phyloP scores from a whole-genome alignment of 2,329 filamentous ascomycete genomes.

The Dothideomycetes sp. region DNA sequence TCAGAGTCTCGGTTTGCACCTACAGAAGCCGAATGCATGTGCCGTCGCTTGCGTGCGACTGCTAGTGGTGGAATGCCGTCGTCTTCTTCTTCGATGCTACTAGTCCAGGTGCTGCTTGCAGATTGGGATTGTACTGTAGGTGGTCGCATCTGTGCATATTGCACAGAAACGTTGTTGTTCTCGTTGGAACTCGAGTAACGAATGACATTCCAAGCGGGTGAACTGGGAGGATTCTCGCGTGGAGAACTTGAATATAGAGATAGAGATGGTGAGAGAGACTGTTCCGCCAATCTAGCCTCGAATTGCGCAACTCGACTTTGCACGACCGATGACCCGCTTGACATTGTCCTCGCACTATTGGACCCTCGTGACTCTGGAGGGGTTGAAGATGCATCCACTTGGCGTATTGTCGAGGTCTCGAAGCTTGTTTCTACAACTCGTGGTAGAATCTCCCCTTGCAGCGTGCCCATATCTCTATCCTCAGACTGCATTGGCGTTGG shows the following conservation, averaged over 20 bases:
- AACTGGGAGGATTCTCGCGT: conserved; percentile 9
- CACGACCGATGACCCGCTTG: not conserved
- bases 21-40: conserved; percentile 15
- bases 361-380: conserved; percentile 2
- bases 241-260: conserved; percentile 8
- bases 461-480: conserved; percentile 3
- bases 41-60: conserved; percentile 24
- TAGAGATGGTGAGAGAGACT: not conserved
- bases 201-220: conserved; percentile 14
- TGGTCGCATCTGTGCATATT: conserved; percentile 14
- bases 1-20: conserved; percentile 14
- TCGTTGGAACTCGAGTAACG: conserved; percentile 15
- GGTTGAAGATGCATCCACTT: conserved; percentile 5
- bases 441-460: conserved; percentile 10
- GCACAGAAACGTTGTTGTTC: conserved; percentile 10
- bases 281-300: not conserved
- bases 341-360: not conserved
- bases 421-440: conserved; percentile 11
- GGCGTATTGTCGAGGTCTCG: conserved; percentile 8
- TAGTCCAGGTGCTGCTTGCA: conserved; percentile 15
- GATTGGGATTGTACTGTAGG: conserved; percentile 14
- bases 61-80: conserved; percentile 26
- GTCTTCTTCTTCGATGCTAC: conserved; percentile 14
- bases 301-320: not conserved
- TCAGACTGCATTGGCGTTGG: conserved; percentile 4